Percentiles rank a stretch among this genome's conserved stretches.
Evolutionary conservation across 1,284 basidiomycete species (phyloP).

Genomic region (Ganoderma boninense): DNA sequence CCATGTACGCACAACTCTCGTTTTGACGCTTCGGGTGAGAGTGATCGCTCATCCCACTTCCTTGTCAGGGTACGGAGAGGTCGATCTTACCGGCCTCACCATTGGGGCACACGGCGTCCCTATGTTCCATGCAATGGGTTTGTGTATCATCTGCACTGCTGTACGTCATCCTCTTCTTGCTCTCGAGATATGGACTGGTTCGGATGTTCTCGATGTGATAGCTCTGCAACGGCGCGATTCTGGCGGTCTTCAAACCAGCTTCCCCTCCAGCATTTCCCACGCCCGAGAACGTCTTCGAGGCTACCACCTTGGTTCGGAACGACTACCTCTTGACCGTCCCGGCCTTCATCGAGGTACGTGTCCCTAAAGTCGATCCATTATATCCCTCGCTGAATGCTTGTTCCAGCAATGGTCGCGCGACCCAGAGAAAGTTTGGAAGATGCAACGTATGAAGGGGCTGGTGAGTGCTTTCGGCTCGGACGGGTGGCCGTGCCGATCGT

Average conservation of each 20-base stretch:
- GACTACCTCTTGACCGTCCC: slow-evolving; percentile 11
- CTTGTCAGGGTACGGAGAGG: slow-evolving; percentile 4
- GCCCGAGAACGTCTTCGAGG: slow-evolving; percentile 10
- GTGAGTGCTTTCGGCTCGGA: neutral
- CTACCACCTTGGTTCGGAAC: neutral
- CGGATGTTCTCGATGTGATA: neutral
- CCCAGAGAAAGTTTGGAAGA: slow-evolving; percentile 7
- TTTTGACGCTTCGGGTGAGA: neutral
- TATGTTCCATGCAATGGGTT: slow-evolving; percentile 25
- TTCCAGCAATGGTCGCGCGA: slow-evolving; percentile 15
- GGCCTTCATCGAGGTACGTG: slow-evolving; percentile 7
- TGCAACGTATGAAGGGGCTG: slow-evolving; percentile 7
- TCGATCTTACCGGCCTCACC: slow-evolving; percentile 4
- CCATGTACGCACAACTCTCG: neutral
- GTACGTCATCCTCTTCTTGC: neutral
- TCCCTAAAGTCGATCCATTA: neutral
- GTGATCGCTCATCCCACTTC: neutral
- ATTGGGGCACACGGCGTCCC: slow-evolving; percentile 20
- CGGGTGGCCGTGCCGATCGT: neutral
- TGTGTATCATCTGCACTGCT: slow-evolving; percentile 8
- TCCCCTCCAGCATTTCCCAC: slow-evolving; percentile 16
- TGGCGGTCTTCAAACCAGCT: slow-evolving; percentile 1
- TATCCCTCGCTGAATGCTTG: neutral
- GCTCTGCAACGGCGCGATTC: slow-evolving; percentile 3
- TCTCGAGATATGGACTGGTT: neutral